Base-by-base conservation (phyloP, 148 eudicot genomes). In the Chenopodium album region DNA sequence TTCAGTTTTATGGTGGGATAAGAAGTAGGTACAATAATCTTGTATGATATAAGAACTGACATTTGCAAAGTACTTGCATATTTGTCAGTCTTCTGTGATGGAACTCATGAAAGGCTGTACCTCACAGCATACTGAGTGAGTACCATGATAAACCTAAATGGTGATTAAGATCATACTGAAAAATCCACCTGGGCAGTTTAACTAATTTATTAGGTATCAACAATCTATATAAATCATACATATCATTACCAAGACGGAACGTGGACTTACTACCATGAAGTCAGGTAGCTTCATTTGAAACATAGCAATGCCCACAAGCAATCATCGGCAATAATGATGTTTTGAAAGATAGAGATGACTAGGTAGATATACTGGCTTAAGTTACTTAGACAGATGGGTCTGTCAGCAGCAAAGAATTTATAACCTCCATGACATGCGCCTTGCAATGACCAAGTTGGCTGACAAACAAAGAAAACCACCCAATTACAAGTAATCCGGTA, bases 401-500 rank as follows among this genome's bases (percentile, higher is more conserved):
- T 16, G 64, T 78, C 81, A 28, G 34, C 47, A 46, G 50, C 80
- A 65, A 74, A 41, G 29, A 71, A 72, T 73, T 46, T 23, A 26
- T 48, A 75, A 75, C 52, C 81, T 83, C 71, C 83, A 52, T 77
- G 67, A 28, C 68, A 75, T 76, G 80, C 79, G 75, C 83, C 82
- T 69, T 71, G 85, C 82, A 70, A 64, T 63, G 74, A 78, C 79
- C 82, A 66, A 31, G 54, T 85, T 75, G 76, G 87, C 91, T 91
- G 92, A 87, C 84, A 87, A 86, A 80, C 84, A 88, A 80, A 84
- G 80, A 70, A 71, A 81, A 88, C 82, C 82, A 76, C 81, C 85
- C 79, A 62, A 78, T 89, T 83, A 85, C 85, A 80, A 80, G 90
- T 83, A 85, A 83, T 86, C 83, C 81, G 78, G 80, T 79, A 80